A percentile compares a stretch with the other conserved stretches of the same genome.
phyloP scores from a whole-genome alignment of 352 stramenopile genomes.

The Globisporangium nunn region DNA sequence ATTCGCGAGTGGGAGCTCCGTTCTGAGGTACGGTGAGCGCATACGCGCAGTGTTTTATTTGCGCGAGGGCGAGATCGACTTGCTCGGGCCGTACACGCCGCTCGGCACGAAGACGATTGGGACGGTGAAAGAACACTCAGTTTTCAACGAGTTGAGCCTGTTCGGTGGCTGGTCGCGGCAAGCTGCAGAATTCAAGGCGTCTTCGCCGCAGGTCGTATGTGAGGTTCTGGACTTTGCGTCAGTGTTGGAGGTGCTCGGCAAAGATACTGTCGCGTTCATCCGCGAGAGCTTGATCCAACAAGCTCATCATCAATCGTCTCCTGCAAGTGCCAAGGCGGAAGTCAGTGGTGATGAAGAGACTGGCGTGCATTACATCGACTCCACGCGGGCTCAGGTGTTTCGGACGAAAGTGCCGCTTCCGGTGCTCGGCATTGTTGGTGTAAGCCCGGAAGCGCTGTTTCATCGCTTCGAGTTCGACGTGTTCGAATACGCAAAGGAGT shows the following conservation, averaged over 20 bases:
- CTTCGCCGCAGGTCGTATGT: constrained; percentile 21
- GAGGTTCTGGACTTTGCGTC: constrained; percentile 30
- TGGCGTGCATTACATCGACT: constrained; percentile 28
- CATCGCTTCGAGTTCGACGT: constrained; percentile 35
- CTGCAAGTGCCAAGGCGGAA: background rate
- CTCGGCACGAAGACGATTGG: constrained; percentile 29
- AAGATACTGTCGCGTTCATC: constrained; percentile 21
- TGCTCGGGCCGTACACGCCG: constrained; percentile 37
- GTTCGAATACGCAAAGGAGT: constrained; percentile 21
- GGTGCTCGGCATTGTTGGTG: background rate
- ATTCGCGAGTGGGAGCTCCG: constrained; percentile 13
- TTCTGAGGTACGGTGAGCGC: constrained; percentile 46
- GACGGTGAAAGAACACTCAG: constrained; percentile 11
- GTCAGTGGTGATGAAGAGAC: background rate
- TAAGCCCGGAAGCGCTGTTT: constrained; percentile 7
- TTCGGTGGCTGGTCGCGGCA: constrained; percentile 37
- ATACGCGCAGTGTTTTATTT: constrained; percentile 37
- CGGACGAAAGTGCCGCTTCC: constrained; percentile 29
- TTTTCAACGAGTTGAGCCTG: constrained; percentile 56
- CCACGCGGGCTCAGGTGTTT: constrained; percentile 43
- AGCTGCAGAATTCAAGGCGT: constrained; percentile 33
- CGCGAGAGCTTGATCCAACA: constrained; percentile 34
- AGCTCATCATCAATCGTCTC: background rate
- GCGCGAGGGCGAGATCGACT: constrained; percentile 28
- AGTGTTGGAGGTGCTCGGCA: constrained; percentile 29